Evolutionary conservation across 495 filamentous ascomycete genomes (phyloP), one percentile per base, ranked within the genome.

Genomic region (Hypoxylon intermedium): DNA sequence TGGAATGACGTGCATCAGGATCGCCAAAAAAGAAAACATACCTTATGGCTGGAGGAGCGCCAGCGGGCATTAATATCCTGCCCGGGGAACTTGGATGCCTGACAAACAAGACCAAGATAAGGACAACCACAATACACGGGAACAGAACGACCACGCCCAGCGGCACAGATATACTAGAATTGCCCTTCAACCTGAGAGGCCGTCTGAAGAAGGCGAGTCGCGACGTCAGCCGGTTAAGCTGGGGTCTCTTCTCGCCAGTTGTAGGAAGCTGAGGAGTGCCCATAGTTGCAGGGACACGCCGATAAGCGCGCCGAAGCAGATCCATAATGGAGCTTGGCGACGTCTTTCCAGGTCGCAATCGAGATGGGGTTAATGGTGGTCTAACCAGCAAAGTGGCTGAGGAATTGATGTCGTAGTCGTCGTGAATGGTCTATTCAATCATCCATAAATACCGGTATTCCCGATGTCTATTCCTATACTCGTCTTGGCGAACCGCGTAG

Each of bases 61-160:
- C 92, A 44, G 90, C 88, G 47, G 93, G 92, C 80, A 96, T 91
- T 72, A 97, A 73, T 72, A 93, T 91, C 18, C 87, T 84, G 41
- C 85, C 91, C 45, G 89, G 84, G 48, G 89, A 89, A 56, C 91
- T 84, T 50, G 93, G 91, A 80, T 97, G 92, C 70, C 89, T 86
- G 63, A 96, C 85, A 74, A 98, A 91, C 56, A 98, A 85, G 62
- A 96, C 77, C 31, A 97, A 74, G 76, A 98, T 93, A 71, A 97
- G 81, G 64, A 96, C 82, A 75, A 98, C 84, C 65, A 97, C 90
- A 75, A 96, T 87, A 73, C 88, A 86, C 60, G 94, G 94, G 76
- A 97, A 97, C 68, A 97, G 78, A 58, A 98, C 81, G 64, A 98
- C 91, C 69, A 96, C 87, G 60, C 93, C 93, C 42, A 98, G 79